Evolutionary conservation across 2,329 filamentous ascomycete genomes (phyloP).

Genomic region (Didymella lethalis): DNA sequence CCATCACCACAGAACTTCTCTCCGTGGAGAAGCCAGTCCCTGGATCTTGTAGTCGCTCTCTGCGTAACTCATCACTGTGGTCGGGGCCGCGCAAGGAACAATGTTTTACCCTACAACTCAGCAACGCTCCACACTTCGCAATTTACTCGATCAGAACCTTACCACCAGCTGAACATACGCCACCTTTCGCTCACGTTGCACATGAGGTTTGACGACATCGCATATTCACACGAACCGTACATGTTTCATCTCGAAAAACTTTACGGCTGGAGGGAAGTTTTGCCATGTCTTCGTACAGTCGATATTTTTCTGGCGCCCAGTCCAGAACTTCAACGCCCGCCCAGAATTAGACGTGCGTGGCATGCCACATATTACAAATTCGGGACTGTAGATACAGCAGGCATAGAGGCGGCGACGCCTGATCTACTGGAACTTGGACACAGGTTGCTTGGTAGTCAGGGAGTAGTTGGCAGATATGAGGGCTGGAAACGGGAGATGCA

Average conservation of each 20-base stretch:
- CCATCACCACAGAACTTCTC: too few relatives aligned
- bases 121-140: too few relatives aligned
- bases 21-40: too few relatives aligned
- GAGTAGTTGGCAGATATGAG: neutral
- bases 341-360: too few relatives aligned
- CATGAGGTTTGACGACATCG: neutral
- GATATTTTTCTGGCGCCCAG: too few relatives aligned
- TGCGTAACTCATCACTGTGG: too few relatives aligned
- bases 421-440: neutral
- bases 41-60: too few relatives aligned
- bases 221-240: neutral
- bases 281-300: too few relatives aligned
- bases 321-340: neutral
- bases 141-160: too few relatives aligned
- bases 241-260: neutral
- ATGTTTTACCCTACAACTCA: too few relatives aligned
- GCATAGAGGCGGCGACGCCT: neutral
- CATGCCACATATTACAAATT: neutral
- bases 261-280: neutral
- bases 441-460: neutral
- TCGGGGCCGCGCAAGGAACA: too few relatives aligned
- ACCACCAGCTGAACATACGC: too few relatives aligned
- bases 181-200: neutral
- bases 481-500: neutral
- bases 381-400: neutral